Evolutionary conservation across 257 asterid genomes (phyloP).

Genomic region (Plectranthus barbatus): DNA sequence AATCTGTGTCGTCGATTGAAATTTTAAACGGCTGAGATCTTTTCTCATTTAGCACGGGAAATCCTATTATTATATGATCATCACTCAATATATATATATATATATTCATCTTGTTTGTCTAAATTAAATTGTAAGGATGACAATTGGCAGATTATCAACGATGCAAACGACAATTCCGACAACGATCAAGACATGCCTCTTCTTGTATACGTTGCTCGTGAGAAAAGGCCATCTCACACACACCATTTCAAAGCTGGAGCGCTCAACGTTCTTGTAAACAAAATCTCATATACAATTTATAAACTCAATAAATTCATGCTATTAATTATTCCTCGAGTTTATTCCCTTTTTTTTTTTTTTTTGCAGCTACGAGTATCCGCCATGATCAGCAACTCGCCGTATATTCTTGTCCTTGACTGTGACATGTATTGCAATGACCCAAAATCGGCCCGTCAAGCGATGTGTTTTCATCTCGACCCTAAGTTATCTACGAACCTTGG

Average conservation of each 20-base stretch:
- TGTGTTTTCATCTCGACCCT: constrained; percentile 49
- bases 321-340: no score
- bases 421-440: constrained; percentile 54
- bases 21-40: no score
- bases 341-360: neutral
- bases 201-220: constrained; percentile 60
- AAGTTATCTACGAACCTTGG: constrained; percentile 30
- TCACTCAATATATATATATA: no score
- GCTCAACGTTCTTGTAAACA: constrained; percentile 52
- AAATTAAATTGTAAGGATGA: no score
- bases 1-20: no score
- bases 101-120: no score
- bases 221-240: constrained; percentile 51
- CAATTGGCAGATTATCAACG: constrained; percentile 34
- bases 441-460: constrained; percentile 39
- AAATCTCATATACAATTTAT: no score
- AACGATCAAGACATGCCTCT: constrained; percentile 26
- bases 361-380: constrained; percentile 70
- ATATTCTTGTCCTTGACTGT: constrained; percentile 39
- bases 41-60: no score
- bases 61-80: no score
- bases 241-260: constrained; percentile 89
- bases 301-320: neutral
- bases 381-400: constrained; percentile 58
- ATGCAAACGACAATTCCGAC: neutral